Evolutionary conservation across 192 early-diverging fungal species (phyloP), one percentile per base, ranked within the genome.

Genomic region (Coemansia aciculifera): DNA sequence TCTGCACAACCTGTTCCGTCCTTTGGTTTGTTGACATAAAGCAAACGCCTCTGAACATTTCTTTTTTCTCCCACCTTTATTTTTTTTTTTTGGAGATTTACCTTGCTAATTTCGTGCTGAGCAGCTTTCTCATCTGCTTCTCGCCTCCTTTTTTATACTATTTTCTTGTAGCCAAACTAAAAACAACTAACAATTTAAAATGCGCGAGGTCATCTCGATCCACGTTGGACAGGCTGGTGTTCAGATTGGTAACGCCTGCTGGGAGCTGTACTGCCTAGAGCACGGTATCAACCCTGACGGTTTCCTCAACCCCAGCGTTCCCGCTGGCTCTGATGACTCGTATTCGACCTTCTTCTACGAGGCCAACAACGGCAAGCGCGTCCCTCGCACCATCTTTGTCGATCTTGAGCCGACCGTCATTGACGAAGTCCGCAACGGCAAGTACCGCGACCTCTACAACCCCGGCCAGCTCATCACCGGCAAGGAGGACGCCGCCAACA

Each of bases 171-270:
- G 69, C 59, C 68, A 42, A 48, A 34, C 21, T 60, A 56, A 46
- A 63, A 38, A 64, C 57, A 40, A 56, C 19, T 60, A 38, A 10
- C 59, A 60, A 65, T 63, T 29, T 69, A 78, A 72, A 79, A 92
- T 91, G 90, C 88, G 89, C 81, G 90, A 92, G 75, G 85, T 86
- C 79, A 90, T 91, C 73, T 91, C 90, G 42, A 79, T 91, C 74
- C 90, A 92, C 83, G 88, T 90, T 83, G 90, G 90, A 71, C 89
- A 90, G 78, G 98, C 98, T 77, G 98, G 98, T 98, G 95, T 99
- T 83, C 98, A 99, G 84, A 99, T 99, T 76, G 98, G 98, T 92
- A 98, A 98, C 89, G 94, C 96, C 88, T 99, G 98, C 86, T 99
- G 98, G 98, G 98, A 99, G 86, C 92, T 99, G 85, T 91, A 90